Percentiles rank a stretch among this genome's conserved stretches.
These are phyloP conservation scores for Thielaviopsis punctulata DNA, from an alignment of 2,329 filamentous ascomycete species.

Conservation along the genomic window DNA sequence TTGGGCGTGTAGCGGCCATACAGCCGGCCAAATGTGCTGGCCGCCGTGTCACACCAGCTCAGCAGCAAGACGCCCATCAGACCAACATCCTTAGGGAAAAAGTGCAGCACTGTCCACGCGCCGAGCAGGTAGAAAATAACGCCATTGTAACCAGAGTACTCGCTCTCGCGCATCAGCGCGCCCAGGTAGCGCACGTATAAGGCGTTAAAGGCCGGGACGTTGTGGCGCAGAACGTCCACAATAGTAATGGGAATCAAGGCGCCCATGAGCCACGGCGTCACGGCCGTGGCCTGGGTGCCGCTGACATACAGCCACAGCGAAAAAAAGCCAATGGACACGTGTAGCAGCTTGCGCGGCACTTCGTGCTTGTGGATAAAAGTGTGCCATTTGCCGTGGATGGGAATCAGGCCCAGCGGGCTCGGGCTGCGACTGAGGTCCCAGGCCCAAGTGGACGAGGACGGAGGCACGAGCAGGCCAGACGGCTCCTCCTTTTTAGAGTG, in stretches of 20 bases:
- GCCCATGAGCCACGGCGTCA: constrained; percentile 70
- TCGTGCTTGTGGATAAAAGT: constrained; percentile 92
- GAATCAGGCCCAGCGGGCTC: constrained; percentile 82
- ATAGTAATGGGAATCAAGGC: constrained; percentile 70
- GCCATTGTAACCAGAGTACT: constrained; percentile 87
- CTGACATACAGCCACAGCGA: constrained; percentile 71
- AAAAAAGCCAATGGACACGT: constrained; percentile 93
- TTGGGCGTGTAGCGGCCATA: constrained; percentile 81
- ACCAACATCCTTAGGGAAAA: constrained; percentile 84
- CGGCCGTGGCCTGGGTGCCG: constrained; percentile 57
- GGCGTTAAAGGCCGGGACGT: constrained; percentile 63
- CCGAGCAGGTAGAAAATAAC: constrained; percentile 94
- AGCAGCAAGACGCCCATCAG: constrained; percentile 79
- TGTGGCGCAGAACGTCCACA: constrained; percentile 68
- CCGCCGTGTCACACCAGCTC: constrained; percentile 96
- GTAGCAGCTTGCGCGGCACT: constrained; percentile 80
- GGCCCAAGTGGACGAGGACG: constrained; percentile 47
- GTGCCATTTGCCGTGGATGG: constrained; percentile 83
- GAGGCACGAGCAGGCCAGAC: constrained; percentile 57
- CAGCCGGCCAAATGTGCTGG: constrained; percentile 78
- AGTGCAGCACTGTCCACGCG: constrained; percentile 67
- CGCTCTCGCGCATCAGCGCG: constrained; percentile 90
- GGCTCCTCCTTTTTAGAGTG: constrained; percentile 13
- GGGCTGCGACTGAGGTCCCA: constrained; percentile 88
- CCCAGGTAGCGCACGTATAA: constrained; percentile 74